A percentile compares a stretch with the other conserved stretches of the same genome.
phyloP scores from a whole-genome alignment of 495 filamentous ascomycete genomes.

The Letharia lupina region DNA sequence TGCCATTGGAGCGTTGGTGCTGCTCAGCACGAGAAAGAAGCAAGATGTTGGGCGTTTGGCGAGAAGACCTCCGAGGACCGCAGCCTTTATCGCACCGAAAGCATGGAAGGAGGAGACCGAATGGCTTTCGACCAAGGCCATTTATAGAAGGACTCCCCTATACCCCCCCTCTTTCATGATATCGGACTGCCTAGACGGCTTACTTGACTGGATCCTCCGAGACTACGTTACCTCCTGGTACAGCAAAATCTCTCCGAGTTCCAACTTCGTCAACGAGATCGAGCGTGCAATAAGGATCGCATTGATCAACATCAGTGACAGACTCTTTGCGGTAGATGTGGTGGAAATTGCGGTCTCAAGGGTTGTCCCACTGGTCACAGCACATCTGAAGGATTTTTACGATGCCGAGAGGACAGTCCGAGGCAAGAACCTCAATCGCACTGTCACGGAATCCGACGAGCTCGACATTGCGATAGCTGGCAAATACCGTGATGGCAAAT shows the following conservation, averaged over 20 bases:
- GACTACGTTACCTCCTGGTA: conserved; percentile 93
- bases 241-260: conserved; percentile 69
- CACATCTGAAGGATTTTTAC: conserved; percentile 83
- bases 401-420: conserved; percentile 81
- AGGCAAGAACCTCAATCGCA: conserved; percentile 76
- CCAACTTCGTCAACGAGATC: conserved; percentile 73
- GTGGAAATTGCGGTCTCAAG: conserved; percentile 71
- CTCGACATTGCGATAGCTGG: conserved; percentile 86
- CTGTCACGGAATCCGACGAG: conserved; percentile 93
- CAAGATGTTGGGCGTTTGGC: conserved; percentile 32
- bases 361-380: conserved; percentile 82
- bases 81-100: conserved; percentile 54
- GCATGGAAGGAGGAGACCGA: conserved; percentile 62
- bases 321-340: conserved; percentile 63
- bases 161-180: conserved; percentile 72
- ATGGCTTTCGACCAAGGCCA: conserved; percentile 44
- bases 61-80: conserved; percentile 36
- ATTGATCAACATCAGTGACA: conserved; percentile 59
- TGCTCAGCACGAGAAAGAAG: conserved; percentile 52
- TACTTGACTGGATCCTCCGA: conserved; percentile 67
- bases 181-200: conserved; percentile 69
- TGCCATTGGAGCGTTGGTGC: conserved; percentile 47
- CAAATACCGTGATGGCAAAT: conserved; percentile 80
- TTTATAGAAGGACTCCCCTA: conserved; percentile 51
- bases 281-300: conserved; percentile 70